Evolutionary conservation across 345 rosid genomes (phyloP), one percentile per base, ranked within the genome.

Genomic region (Arabidopsis thaliana): DNA sequence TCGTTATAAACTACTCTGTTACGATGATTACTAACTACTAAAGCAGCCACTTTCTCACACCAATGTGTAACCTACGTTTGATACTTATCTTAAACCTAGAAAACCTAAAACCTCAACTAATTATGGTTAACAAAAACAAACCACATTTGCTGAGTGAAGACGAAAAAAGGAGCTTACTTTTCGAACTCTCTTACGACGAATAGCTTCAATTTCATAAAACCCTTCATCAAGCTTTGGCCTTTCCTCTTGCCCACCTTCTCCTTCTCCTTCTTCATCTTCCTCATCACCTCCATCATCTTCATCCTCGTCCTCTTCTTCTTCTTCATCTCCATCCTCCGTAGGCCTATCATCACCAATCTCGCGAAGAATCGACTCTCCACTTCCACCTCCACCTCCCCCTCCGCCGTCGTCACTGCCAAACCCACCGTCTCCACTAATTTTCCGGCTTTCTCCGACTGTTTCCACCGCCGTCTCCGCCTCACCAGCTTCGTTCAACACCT

Each of bases 141-240:
- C 44, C 36, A 51, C 69, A 60, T 61, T 59, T 40, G 33, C 16
- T 59, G 22, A 37, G 59, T 23, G 25, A 20, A 65, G 20, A 12
- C 1, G 45, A 50, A 14, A 41, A 77, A 51, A 63, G 16, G 42
- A 53, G 68, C 59, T 69, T 65, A 96, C 99, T 94, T 96, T 96
- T 56, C 98, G 84, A 41, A 89, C 80, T 73, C 99, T 79, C 82
- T 87, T 89, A 13, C 98, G 89, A 50, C 97, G 97, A 78, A 96
- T 92, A 64, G 95, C 93, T 87, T 96, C 98, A 66, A 96, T 96
- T 84, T 96, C 99, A 67, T 46, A 96, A 81, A 81, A 96, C 12
- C 96, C 99, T 59, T 96, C 99, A 23, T 84, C 98, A 0, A 93
- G 95, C 77, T 88, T 91, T n/a, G 96, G 84, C 74, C 94, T 78